Evolutionary conservation across 2,329 filamentous ascomycete species (phyloP).

Genomic region (Pestalotiopsis sp.): DNA sequence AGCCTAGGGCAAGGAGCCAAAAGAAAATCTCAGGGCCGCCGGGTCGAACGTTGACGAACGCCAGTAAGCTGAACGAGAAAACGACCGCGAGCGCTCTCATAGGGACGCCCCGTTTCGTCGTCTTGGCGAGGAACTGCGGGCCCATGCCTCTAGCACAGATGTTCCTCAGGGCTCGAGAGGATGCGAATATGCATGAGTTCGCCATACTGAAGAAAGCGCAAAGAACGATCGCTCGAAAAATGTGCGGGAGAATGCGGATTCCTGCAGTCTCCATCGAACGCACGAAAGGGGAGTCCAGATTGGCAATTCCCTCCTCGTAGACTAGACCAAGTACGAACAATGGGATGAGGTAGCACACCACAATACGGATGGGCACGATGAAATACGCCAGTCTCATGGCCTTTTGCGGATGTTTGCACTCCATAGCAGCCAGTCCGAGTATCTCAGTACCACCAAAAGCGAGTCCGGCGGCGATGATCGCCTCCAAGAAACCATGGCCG

Average conservation of each 20-base stretch:
- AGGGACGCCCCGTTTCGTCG: conserved; percentile 35
- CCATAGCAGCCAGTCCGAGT: conserved; percentile 43
- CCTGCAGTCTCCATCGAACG: conserved; percentile 26
- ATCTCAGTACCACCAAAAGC: conserved; percentile 47
- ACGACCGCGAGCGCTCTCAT: conserved; percentile 40
- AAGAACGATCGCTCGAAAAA: conserved; percentile 38
- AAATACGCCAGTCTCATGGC: conserved; percentile 38
- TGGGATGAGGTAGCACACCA: conserved; percentile 37
- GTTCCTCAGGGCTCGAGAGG: conserved; percentile 35
- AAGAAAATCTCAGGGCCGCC: conserved; percentile 39
- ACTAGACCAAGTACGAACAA: conserved; percentile 35
- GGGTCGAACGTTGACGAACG: conserved; percentile 41
- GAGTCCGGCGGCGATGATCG: conserved; percentile 45
- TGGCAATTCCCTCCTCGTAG: conserved; percentile 27
- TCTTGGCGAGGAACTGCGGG: conserved; percentile 24
- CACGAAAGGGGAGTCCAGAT: conserved; percentile 24
- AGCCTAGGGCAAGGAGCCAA: conserved; percentile 47
- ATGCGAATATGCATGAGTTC: conserved; percentile 41
- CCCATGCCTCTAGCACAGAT: conserved; percentile 36
- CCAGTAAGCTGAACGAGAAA: conserved; percentile 39
- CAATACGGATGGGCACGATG: conserved; percentile 39
- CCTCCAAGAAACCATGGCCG: conserved; percentile 40
- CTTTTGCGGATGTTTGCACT: conserved; percentile 37
- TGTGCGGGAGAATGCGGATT: conserved; percentile 25
- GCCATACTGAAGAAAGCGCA: conserved; percentile 37